Evolutionary conservation across 2,329 filamentous ascomycete species (phyloP), one percentile per base, ranked within the genome.

Genomic region (Ophiocordyceps unilateralis): DNA sequence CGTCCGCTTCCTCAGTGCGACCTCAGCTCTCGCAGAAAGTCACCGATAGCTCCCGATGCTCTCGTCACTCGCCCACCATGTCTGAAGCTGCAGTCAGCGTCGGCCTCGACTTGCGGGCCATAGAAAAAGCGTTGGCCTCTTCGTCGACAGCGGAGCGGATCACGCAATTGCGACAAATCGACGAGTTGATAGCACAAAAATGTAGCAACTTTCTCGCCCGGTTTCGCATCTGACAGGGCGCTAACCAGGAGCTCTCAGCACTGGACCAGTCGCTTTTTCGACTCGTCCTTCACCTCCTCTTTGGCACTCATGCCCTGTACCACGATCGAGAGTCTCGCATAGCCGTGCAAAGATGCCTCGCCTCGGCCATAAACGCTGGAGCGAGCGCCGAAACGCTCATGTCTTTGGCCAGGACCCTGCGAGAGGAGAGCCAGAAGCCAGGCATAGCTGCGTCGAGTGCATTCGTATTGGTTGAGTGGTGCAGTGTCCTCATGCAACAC

Each of bases 401-500:
- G 34, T 67, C 72, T 1, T 74, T 95, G 45, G 70, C 86, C 39
- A 68, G 71, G 38, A 73, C 73, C 41, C 60, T 95, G 46, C 75
- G 79, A 47, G 65, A 69, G 26, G 89, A 98, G 61, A 75, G 80
- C 14, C 70, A 74, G 48, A 95, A 93, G 59, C 66, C 72, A 17
- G 79, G 77, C 48, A 79, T 96, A 53, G 85, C 89, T 26, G 66
- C 82, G 15, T 76, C 73, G 38, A 93, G 78, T 60, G 83, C 87
- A 5, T 93, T 95, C 57, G 85, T 93, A 41, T 68, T 98, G 51
- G 72, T 91, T 14, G 85, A 94, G 60, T 98, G 89, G 89, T 86
- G 79, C 59, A 83, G 81, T 45, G 60, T 89, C 45, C 64, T 95
- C 41, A 73, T 94, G 51, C 78, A 88, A 53, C 71, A 81, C 45